Evolutionary conservation across 2,329 filamentous ascomycete species (phyloP).

Genomic region (Fusarium sp.): DNA sequence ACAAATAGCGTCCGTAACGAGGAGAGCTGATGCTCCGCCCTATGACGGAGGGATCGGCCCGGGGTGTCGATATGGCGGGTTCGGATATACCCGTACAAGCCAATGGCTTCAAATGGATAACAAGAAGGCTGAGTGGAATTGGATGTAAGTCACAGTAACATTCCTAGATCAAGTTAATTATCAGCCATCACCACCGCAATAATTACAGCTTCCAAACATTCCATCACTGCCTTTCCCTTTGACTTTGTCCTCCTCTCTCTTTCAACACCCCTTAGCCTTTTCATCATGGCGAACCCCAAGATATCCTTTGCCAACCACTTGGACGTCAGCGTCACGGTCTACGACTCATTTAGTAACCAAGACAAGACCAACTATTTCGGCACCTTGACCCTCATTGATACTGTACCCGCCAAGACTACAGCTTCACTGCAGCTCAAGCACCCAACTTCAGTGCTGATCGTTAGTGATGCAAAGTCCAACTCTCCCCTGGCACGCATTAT

Average conservation of each 20-base stretch:
- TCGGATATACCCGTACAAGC: neutral
- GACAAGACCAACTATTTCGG: constrained; percentile 2
- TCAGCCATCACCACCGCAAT: neutral
- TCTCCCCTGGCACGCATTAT: neutral
- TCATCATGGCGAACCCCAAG: neutral
- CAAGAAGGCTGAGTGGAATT: neutral
- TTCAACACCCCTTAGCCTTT: neutral
- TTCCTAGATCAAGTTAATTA: neutral
- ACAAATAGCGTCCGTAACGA: neutral
- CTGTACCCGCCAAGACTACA: neutral
- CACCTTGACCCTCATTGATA: neutral
- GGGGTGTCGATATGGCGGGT: neutral
- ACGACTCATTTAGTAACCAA: neutral
- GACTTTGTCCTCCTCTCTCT: too few species aligned
- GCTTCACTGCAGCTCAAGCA: neutral
- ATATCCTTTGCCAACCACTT: neutral
- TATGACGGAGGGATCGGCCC: neutral
- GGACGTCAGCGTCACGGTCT: neutral
- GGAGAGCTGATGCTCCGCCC: neutral
- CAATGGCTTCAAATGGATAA: neutral
- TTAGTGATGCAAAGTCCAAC: neutral
- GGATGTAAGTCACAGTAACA: neutral
- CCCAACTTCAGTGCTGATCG: neutral
- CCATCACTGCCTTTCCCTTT: too few species aligned
- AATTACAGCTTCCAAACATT: rapidly evolving